Base-by-base conservation (phyloP, 2,329 filamentous ascomycete genomes). In the Fusarium sublunatum region DNA sequence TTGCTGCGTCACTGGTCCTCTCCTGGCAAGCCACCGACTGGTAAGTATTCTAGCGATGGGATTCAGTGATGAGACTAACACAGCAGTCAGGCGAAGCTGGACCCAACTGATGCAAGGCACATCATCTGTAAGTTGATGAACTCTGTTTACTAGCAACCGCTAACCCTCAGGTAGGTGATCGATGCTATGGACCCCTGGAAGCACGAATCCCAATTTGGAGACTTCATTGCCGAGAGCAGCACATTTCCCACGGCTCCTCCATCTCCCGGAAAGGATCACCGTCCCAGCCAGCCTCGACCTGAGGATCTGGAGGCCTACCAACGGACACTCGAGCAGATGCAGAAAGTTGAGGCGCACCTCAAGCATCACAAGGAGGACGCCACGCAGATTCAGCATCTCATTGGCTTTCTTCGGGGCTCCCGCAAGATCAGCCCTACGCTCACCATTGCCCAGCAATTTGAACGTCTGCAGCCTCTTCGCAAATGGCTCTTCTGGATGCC, bases 401-500 rank as follows among this genome's bases (percentile, higher is more conserved):
- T 90, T 68, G 86, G 83, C 57, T 93, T 93, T 77, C 81, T 93
- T 64, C 88, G 90, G 76, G 85, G 88, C 38, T 84, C 91, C 54
- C 87, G 88, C 72, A 88, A 90, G 74, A 87, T 91, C 65, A 87
- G 88, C 72, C 87, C 88, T 5, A 83, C 84, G 11, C 83, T 90
- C 64, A 87, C 88, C 24, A 87, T 93, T 24, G 89, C 92, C 63
- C 88, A 96, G 73, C 92, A 96, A 72, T 98, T 97, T 74, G 90
- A 93, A 71, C 91, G 93, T 64, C 86, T 98, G 10, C 93, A 96
- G 64, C 89, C 92, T 9, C 84, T 99, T 57, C 86, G 93, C 52
- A 91, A 91, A 68, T 97, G 94, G 93, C 86, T 98, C 13, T 97
- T 98, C 78, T 98, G 94, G 93, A 87, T 97, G 52, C 95, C 95